Base-by-base conservation (phyloP, 345 rosid genomes). In the Litchi chinensis region DNA sequence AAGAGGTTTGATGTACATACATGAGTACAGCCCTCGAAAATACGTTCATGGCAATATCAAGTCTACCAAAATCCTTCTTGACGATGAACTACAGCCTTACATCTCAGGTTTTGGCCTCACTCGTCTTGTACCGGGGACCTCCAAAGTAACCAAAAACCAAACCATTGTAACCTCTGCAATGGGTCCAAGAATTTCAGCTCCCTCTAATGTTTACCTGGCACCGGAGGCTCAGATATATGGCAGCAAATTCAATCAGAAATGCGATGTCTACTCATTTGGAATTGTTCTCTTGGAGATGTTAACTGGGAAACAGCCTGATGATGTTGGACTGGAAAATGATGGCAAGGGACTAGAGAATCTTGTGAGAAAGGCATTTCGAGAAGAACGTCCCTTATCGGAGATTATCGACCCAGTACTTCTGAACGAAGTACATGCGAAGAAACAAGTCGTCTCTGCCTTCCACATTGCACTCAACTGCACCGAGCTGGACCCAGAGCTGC, bases 401-500 rank as follows among this genome's bases (percentile, higher is more conserved):
- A 87, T 96, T 62, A 86, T 96, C 68, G 99, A 96, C 85, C 86
- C 90, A 2, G 85, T 80, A 71, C 85, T 96, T 28, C 59, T 88
- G 59, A 86, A 79, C 15, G 91, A 91, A 83, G 92, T 91, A 71
- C 77, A 87, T 19, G 90, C 87, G 0, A 93, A 89, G 87, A 93
- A 90, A 50, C 97, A 96, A 75, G 93, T 94, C 2, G 21, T 87
- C 43, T 82, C 91, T 6, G 87, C 90, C 11, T 89, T 96, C 79
- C 94, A 96, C 77, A 83, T 94, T 28, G 95, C 99, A 3, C 89
- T 96, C 37, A 96, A 90, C 74, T 96, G 99, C 87, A 90, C 99
- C 0, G 99, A 96, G 52, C 81, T 85, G 50, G 94, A 94, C 77
- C 98, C 98, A 0, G 98, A 96, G 84, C 11, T 91, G 78, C 98